Percentiles rank a stretch among this genome's conserved stretches.
Evolutionary conservation across 352 stramenopile species (phyloP).

Genomic region (Globisporangium echinulatum): DNA sequence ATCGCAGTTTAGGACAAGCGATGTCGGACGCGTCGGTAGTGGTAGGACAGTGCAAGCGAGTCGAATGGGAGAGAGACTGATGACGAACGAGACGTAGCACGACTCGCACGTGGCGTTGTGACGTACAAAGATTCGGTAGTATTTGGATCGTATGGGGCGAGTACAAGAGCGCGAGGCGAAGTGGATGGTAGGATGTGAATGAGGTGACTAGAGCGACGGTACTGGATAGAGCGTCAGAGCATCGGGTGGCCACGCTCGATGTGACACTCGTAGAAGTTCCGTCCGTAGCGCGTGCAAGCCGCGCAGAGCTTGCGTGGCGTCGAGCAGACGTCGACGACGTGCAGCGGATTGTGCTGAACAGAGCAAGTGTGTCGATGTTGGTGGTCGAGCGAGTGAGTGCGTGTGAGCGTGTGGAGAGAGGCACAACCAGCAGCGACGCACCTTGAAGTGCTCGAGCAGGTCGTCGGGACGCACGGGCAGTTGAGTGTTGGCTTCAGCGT

Average conservation of each 20-base stretch:
- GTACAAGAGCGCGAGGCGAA: too few species aligned
- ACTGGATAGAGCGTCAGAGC: slow-evolving; percentile 24
- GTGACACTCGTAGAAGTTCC: slow-evolving; percentile 65
- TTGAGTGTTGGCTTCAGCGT: slow-evolving; percentile 31
- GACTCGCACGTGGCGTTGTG: too few species aligned
- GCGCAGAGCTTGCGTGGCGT: slow-evolving; percentile 37
- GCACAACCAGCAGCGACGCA: slow-evolving; percentile 7
- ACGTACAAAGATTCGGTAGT: too few species aligned
- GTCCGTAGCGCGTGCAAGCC: slow-evolving; percentile 25
- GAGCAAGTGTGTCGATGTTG: too few species aligned
- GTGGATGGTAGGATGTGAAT: too few species aligned
- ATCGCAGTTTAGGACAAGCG: slow-evolving; percentile 36
- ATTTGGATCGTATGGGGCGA: too few species aligned
- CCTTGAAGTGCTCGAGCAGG: slow-evolving; percentile 51
- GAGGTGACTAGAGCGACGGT: too few species aligned
- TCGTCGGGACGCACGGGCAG: slow-evolving; percentile 39
- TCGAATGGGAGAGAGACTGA: not conserved
- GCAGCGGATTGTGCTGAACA: slow-evolving; percentile 48
- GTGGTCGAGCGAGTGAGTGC: too few species aligned
- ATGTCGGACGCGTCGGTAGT: not conserved
- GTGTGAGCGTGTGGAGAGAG: not conserved
- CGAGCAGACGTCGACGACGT: slow-evolving; percentile 66
- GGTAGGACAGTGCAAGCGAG: not conserved
- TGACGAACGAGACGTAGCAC: not conserved
- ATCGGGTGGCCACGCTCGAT: slow-evolving; percentile 71